These are phyloP conservation scores for Linnemannia hyalina DNA, from an alignment of 192 early-diverging fungal genomes.

Conservation along the genomic window DNA sequence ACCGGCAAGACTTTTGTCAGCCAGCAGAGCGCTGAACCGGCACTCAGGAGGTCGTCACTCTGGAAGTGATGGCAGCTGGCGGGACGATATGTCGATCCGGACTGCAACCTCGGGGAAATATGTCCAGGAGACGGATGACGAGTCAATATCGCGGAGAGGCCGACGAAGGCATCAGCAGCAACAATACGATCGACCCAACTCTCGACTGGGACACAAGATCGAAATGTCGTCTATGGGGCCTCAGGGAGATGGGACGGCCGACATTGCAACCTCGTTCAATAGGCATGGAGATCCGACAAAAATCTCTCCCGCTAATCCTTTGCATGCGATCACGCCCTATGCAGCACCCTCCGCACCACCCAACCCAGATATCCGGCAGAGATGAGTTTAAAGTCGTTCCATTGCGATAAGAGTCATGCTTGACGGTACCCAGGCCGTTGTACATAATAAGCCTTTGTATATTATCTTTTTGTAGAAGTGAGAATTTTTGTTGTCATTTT, in stretches of 20 bases:
- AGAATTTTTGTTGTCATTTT: too few relatives aligned
- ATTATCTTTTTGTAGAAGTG: neutral
- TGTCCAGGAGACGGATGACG: neutral
- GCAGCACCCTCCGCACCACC: neutral
- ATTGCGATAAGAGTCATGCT: neutral
- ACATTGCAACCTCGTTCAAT: neutral
- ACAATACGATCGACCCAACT: neutral
- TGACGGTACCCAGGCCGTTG: neutral
- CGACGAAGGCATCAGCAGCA: neutral
- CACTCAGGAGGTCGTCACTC: neutral
- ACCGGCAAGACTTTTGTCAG: neutral
- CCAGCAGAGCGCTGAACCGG: neutral
- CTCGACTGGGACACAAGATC: conserved; percentile 1
- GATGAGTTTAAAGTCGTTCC: neutral
- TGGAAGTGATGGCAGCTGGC: conserved; percentile 3
- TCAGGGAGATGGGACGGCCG: neutral
- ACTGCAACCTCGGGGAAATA: neutral
- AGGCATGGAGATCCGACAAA: neutral
- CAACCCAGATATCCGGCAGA: neutral
- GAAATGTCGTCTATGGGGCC: neutral
- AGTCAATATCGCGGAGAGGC: neutral
- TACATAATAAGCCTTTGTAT: neutral
- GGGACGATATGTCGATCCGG: neutral
- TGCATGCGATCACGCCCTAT: neutral
- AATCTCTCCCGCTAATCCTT: neutral